Base-by-base conservation (phyloP, 768 basidiomycete species). In the Pulveroboletus sp. region DNA sequence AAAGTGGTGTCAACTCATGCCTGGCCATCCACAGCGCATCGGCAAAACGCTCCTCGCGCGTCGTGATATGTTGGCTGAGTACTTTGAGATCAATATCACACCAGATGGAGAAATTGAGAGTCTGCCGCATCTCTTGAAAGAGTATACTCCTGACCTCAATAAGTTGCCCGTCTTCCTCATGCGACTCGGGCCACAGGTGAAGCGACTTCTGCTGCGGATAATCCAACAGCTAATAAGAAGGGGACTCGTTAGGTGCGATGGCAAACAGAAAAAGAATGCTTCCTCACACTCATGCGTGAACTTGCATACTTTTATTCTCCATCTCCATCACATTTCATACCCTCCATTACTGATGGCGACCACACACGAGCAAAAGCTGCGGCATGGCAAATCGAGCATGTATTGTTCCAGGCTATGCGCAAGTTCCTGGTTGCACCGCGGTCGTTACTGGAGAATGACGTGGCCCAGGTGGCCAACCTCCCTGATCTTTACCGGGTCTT, bases 401-500 rank as follows among this genome's bases (percentile, higher is more conserved):
- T 93, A 17, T 64, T 98, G 28, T 96, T 96, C 65, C 93, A 93
- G 6, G 81, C 86, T 0, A 80, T 93, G 73, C 79, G 89, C 50
- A 79, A 81, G 46, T 88, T 95, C 66, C 71, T 95, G 11, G 66
- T 71, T 6, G 80, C 83, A 39, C 92, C 76, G 7, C 85, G 78
- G 64, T 78, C 77, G 3, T 71, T 86, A 51, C 73, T 86, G 43
- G 87, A 84, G 56, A 64, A 65, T 26, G 89, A 91, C 60, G 82
- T 97, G 5, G 82, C 91, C 2, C 89, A 94, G 68, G 81, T 95
- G 17, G 93, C 96, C 9, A 87, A 81, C 66, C 69, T 98, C 38
- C 93, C 93, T 2, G 92, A 94, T 55, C 72, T 99, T 46, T 99
- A 96, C 67, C 84, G 87, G 54, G 89, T 97, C 0, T 99, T 98